Percentiles rank a stretch among this genome's conserved stretches.
phyloP scores from a whole-genome alignment of 2,329 filamentous ascomycete species.

The Phaeomoniella chlamydospora region DNA sequence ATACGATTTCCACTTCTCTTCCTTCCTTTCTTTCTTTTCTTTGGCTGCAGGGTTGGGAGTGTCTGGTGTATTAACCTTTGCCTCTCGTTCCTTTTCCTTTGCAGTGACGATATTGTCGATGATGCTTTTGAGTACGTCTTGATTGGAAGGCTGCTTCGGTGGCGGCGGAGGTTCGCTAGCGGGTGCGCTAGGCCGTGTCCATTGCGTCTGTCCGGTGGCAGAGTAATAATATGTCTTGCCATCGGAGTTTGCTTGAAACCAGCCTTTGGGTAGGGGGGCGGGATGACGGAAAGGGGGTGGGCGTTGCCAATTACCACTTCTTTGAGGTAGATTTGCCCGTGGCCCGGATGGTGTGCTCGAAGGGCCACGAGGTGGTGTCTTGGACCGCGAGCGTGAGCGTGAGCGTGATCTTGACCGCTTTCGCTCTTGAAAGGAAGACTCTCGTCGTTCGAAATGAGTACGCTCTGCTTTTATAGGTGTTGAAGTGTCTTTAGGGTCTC shows the following conservation, averaged over 20 bases:
- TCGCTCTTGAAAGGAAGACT: slow-evolving; percentile 32
- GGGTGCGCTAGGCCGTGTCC: slow-evolving; percentile 61
- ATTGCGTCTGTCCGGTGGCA: slow-evolving; percentile 61
- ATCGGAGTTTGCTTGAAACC: slow-evolving; percentile 64
- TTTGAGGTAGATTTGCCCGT: slow-evolving; percentile 38
- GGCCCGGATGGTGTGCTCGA: slow-evolving; percentile 12
- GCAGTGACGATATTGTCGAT: slow-evolving; percentile 71
- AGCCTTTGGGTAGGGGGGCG: slow-evolving; percentile 60
- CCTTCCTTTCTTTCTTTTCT: slow-evolving; percentile 33
- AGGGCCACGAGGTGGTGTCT: slow-evolving; percentile 28
- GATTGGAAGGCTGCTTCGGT: slow-evolving; percentile 58
- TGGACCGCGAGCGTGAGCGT: slow-evolving; percentile 30
- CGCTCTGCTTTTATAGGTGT: slow-evolving; percentile 45
- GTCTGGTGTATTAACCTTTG: slow-evolving; percentile 39
- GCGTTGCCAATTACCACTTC: slow-evolving; percentile 42
- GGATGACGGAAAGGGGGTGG: slow-evolving; percentile 42
- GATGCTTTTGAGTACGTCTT: slow-evolving; percentile 50
- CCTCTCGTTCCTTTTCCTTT: slow-evolving; percentile 33
- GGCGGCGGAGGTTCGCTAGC: slow-evolving; percentile 47
- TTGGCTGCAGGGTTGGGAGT: slow-evolving; percentile 50
- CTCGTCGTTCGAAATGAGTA: slow-evolving; percentile 49
- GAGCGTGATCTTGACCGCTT: slow-evolving; percentile 34
- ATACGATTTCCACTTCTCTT: slow-evolving; percentile 35
- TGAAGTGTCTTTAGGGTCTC: slow-evolving; percentile 48
- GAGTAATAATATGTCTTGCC: slow-evolving; percentile 80